A percentile compares a stretch with the other conserved stretches of the same genome.
Conservation (phyloP, 176 grass and related monocot species). For the Triticum aestivum region DNA sequence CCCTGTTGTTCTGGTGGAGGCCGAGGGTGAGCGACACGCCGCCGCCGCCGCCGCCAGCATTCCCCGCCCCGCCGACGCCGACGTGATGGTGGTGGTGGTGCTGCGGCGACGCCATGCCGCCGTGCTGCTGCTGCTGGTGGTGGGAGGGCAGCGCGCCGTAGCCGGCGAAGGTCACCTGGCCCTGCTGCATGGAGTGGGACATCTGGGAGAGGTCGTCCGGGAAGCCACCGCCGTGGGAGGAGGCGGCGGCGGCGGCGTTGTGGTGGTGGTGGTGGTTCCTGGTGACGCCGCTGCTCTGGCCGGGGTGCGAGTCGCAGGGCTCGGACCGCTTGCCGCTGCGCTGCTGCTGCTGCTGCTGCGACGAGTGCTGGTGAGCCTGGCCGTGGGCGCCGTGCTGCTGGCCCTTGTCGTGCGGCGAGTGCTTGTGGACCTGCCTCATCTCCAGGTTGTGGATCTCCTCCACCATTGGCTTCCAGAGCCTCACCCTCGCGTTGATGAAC, state of each 20-base stretch:
- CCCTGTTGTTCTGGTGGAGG: slow-evolving; percentile 80
- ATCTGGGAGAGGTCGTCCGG: slow-evolving; percentile 62
- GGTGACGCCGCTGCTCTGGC: slow-evolving; percentile 49
- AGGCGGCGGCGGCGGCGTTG: slow-evolving; percentile 16
- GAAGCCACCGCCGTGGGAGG: slow-evolving; percentile 21
- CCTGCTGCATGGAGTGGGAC: slow-evolving; percentile 49
- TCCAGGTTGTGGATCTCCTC: slow-evolving; percentile 97
- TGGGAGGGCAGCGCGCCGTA: slow-evolving; percentile 42
- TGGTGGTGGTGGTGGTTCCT: slow-evolving; percentile 35
- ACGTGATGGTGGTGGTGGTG: slow-evolving; percentile 50
- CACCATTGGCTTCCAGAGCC: slow-evolving; percentile 99
- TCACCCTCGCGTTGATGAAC: slow-evolving; percentile 98
- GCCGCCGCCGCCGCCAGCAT: background rate
- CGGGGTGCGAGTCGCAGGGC: slow-evolving; percentile 38
- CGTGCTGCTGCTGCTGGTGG: slow-evolving; percentile 25
- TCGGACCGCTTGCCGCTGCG: slow-evolving; percentile 45
- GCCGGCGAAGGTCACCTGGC: slow-evolving; percentile 43
- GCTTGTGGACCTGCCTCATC: slow-evolving; percentile 65
- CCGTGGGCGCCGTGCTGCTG: slow-evolving; percentile 23
- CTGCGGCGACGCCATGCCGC: slow-evolving; percentile 8
- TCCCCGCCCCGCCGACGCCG: background rate
- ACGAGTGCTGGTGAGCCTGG: slow-evolving; percentile 46
- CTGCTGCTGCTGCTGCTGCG: slow-evolving; percentile 38
- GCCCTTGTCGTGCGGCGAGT: slow-evolving; percentile 43
- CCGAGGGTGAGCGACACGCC: slow-evolving; percentile 90